Evolutionary conservation across 2,329 filamentous ascomycete species (phyloP).

Genomic region (Aspergillus uvarum): DNA sequence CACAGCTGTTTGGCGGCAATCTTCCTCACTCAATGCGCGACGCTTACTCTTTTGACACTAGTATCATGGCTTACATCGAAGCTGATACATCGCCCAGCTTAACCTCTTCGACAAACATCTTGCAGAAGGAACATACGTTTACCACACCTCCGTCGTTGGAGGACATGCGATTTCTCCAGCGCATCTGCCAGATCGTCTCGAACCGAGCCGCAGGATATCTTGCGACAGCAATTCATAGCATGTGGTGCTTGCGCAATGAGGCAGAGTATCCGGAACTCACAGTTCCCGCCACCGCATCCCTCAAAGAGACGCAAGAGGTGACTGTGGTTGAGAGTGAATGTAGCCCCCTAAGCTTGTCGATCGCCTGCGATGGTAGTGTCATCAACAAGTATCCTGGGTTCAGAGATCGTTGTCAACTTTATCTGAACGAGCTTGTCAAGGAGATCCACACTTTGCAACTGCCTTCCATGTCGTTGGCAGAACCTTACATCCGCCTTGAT

Average conservation of each 20-base stretch:
- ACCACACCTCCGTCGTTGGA: conserved; percentile 45
- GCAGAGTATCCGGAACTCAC: conserved; percentile 41
- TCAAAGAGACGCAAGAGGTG: conserved; percentile 33
- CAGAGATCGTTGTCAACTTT: conserved; percentile 44
- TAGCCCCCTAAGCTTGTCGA: conserved; percentile 39
- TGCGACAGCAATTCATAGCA: conserved; percentile 62
- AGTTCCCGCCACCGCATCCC: conserved; percentile 22
- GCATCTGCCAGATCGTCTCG: conserved; percentile 55
- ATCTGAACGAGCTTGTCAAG: conserved; percentile 43
- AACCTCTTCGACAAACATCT: conserved; percentile 42
- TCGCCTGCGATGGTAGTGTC: conserved; percentile 54
- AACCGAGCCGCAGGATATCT: conserved; percentile 61
- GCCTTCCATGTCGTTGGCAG: conserved; percentile 12
- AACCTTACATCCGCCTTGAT: conserved; percentile 40
- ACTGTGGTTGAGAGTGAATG: conserved; percentile 36
- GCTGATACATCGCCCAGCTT: conserved; percentile 43
- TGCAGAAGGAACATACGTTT: conserved; percentile 55
- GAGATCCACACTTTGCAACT: conserved; percentile 22
- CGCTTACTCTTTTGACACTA: conserved; percentile 60
- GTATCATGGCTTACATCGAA: conserved; percentile 59
- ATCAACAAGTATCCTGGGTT: conserved; percentile 54
- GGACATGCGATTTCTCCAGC: conserved; percentile 57
- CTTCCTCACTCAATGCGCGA: conserved; percentile 56
- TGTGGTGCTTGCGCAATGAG: conserved; percentile 57
- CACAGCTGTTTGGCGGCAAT: conserved; percentile 57